Base-by-base conservation (phyloP, 768 basidiomycete genomes). In the Termitomyces sp. region DNA sequence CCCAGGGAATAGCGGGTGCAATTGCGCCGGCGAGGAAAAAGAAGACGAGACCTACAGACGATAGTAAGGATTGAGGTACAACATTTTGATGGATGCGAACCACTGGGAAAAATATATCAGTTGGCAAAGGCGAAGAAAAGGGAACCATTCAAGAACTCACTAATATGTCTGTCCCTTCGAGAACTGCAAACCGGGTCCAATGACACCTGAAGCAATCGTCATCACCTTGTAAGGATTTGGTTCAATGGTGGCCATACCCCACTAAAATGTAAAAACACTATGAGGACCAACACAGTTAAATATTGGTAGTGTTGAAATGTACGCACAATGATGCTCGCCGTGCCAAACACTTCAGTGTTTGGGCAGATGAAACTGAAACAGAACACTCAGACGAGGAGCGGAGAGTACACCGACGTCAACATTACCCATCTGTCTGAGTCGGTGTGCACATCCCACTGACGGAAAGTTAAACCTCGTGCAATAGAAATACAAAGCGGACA, bases 11-110 rank as follows among this genome's bases (percentile, higher is more conserved):
- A 39, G 83, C 50, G 0, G 89, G 90, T 15, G 79, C 73, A 7
- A 82, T 38, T 4, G 86, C 78, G 16, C 90, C 91, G 32, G 85
- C 65, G 38, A 89, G 66, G 76, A 92, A 91, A 71, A 89, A 90
- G 59, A 81, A 82, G 6, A 83, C 63, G 7, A 89, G 74, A 2
- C 76, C 83, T 78, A 29, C 1, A 49, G 35, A 32, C 36, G n/a
- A 20, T 38, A n/a, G 15, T 18, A 13, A 36, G 25, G 16, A 18
- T 13, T 15, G 7, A 39, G 7, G 22, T 25, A 15, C 3, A 10
- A 15, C 22, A 22, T 29, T 32, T 5, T 12, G 7, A 51, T 3
- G n/a, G 33, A 38, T 32, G 51, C 54, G 15, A 35, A 56, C 54
- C 32, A n/a, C 54, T 56, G 23, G 7, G 20, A 25, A 12, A 13